Percentiles rank a stretch among this genome's conserved stretches.
phyloP scores from a whole-genome alignment of 2,329 filamentous ascomycete species.

The Penicillium paneum region DNA sequence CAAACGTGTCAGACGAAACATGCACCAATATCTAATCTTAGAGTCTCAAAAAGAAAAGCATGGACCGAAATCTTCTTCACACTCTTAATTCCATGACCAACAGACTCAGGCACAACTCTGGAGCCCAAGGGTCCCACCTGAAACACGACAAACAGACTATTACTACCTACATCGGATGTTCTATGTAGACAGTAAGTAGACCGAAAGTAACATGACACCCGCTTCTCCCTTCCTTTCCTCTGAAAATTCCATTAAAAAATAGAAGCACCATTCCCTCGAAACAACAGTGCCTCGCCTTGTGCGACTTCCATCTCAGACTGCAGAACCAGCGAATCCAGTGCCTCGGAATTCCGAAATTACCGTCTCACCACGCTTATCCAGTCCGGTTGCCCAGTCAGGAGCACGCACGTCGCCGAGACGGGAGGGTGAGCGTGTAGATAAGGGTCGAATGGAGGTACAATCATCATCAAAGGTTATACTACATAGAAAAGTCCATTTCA shows the following conservation, averaged over 20 bases:
- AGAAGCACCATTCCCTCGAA: neutral
- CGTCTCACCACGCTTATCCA: constrained; percentile 11
- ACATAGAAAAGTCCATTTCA: too few relatives aligned
- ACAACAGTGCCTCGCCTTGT: constrained; percentile 5
- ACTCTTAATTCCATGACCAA: neutral
- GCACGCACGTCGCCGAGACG: constrained; percentile 1
- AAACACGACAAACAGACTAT: neutral
- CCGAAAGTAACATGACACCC: neutral
- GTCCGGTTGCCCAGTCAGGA: constrained; percentile 2
- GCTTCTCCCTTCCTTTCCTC: neutral
- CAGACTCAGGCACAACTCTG: neutral
- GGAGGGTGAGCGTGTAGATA: neutral
- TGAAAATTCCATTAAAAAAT: neutral
- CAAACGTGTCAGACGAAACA: constrained; percentile 5
- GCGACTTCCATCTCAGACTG: constrained; percentile 8
- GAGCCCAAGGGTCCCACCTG: neutral
- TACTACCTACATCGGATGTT: neutral
- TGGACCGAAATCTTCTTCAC: neutral
- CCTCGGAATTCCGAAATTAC: constrained; percentile 14
- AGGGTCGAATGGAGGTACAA: neutral
- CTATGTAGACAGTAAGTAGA: neutral
- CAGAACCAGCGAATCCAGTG: constrained; percentile 12
- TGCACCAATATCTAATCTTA: neutral
- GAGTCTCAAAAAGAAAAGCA: neutral
- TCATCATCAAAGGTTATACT: neutral